These are phyloP conservation scores for Cynanchum wilfordii DNA, from an alignment of 257 asterid genomes.

Conservation along the genomic window DNA sequence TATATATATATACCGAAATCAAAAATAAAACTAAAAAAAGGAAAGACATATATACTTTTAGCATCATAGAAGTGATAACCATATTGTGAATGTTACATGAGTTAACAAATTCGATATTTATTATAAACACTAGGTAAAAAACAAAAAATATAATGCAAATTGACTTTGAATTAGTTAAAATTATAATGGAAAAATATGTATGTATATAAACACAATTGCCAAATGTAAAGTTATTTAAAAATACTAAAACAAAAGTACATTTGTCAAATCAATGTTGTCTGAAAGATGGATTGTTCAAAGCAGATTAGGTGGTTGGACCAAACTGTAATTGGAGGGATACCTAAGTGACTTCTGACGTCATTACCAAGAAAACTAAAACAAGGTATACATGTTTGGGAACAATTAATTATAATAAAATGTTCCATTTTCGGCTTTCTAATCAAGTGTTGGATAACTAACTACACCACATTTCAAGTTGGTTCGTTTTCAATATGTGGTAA, in stretches of 20 bases:
- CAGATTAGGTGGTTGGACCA: slow-evolving; percentile 2
- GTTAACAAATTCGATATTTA: too few relatives aligned
- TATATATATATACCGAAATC: too few relatives aligned
- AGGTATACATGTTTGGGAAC: neutral
- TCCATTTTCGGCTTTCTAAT: neutral
- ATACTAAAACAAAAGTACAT: neutral
- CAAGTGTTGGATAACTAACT: neutral
- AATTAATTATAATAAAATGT: too few relatives aligned
- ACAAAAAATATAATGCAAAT: too few relatives aligned
- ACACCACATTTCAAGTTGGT: neutral
- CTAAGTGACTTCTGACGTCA: slow-evolving; percentile 11
- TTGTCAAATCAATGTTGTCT: neutral
- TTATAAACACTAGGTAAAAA: too few relatives aligned
- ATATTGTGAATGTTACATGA: too few relatives aligned
- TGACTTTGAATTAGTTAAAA: too few relatives aligned
- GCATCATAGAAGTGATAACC: too few relatives aligned
- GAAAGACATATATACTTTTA: too few relatives aligned
- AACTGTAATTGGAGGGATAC: slow-evolving; percentile 1
- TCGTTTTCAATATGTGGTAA: neutral
- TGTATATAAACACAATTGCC: neutral
- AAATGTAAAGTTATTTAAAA: neutral
- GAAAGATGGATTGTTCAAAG: slow-evolving; percentile 5
- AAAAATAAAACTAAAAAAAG: too few relatives aligned
- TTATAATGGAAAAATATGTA: too few relatives aligned
- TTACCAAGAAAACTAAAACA: neutral